Conservation (phyloP, 2,329 filamentous ascomycete genomes). For the Aspergillus aculeatus region DNA sequence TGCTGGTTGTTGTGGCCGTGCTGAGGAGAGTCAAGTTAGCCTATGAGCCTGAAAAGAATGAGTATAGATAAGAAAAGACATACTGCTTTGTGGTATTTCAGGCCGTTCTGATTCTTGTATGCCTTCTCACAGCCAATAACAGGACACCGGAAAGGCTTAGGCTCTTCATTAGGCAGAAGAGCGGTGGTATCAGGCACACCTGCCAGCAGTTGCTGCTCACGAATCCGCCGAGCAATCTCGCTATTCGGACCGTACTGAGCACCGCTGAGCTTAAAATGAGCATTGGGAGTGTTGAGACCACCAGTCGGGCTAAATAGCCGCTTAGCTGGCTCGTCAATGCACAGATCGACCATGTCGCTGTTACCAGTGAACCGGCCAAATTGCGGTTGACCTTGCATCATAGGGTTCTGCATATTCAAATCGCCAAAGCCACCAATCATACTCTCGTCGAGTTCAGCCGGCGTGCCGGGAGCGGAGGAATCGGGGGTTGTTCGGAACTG, state of each 20-base stretch:
- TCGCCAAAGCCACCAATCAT: constrained; percentile 64
- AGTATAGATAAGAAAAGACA: constrained; percentile 37
- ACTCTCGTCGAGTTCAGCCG: constrained; percentile 72
- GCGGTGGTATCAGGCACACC: constrained; percentile 51
- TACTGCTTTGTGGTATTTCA: constrained; percentile 81
- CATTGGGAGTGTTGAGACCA: constrained; percentile 64
- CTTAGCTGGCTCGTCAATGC: constrained; percentile 93
- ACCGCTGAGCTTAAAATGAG: constrained; percentile 72
- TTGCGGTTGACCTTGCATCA: constrained; percentile 44
- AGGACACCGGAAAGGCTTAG: constrained; percentile 96
- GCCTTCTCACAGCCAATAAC: constrained; percentile 99
- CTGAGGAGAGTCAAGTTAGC: constrained; percentile 35
- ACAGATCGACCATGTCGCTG: constrained; percentile 58
- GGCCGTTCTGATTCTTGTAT: constrained; percentile 98
- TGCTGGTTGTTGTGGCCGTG: constrained; percentile 97
- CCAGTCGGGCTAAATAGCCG: constrained; percentile 84
- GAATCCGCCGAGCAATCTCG: constrained; percentile 66
- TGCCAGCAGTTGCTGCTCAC: constrained; percentile 63
- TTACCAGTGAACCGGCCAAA: constrained; percentile 45
- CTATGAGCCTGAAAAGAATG: constrained; percentile 14
- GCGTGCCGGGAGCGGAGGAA: constrained; percentile 68
- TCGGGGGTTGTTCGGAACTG: constrained; percentile 59
- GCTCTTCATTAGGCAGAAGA: constrained; percentile 71
- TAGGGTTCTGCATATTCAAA: constrained; percentile 55
- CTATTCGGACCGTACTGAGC: constrained; percentile 75